These are phyloP conservation scores for Fusarium sp. DNA, from an alignment of 2,329 filamentous ascomycete genomes.

Conservation along the genomic window DNA sequence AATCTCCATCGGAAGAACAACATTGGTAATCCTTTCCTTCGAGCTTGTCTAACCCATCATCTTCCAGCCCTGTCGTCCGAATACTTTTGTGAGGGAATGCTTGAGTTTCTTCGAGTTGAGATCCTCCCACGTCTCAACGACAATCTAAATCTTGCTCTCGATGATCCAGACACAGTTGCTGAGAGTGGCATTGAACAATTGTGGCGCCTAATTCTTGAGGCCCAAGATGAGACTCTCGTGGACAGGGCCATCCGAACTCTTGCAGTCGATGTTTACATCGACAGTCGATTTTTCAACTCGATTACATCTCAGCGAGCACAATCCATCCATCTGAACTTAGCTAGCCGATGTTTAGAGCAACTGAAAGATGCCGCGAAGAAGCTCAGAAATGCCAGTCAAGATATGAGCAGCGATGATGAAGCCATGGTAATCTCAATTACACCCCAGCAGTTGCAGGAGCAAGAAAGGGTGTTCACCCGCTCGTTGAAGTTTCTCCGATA, in stretches of 20 bases:
- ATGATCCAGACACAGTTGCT: conserved; percentile 64
- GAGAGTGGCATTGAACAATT: conserved; percentile 74
- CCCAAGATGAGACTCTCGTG: conserved; percentile 74
- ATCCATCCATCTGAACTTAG: conserved; percentile 75
- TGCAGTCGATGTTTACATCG: conserved; percentile 77
- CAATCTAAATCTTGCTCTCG: conserved; percentile 59
- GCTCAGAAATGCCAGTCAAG: conserved; percentile 63
- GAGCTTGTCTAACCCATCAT: conserved; percentile 66
- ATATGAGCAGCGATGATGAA: conserved; percentile 62
- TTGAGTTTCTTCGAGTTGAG: conserved; percentile 71
- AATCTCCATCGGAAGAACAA: conserved; percentile 55
- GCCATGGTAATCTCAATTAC: conserved; percentile 64
- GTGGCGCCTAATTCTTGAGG: conserved; percentile 84
- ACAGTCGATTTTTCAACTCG: conserved; percentile 63
- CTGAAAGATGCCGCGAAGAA: conserved; percentile 70
- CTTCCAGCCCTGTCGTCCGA: conserved; percentile 68
- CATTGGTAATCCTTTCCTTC: conserved; percentile 67
- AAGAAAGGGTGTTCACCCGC: conserved; percentile 73
- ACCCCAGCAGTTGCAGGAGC: conserved; percentile 61
- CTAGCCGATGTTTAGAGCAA: conserved; percentile 79
- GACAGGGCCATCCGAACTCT: conserved; percentile 76
- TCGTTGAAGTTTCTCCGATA: conserved; percentile 76
- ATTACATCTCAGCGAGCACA: conserved; percentile 65
- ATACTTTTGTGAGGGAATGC: conserved; percentile 70
- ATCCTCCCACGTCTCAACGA: conserved; percentile 63